These are phyloP conservation scores for Debaryomyces prosopidis DNA, from an alignment of 805 yeast species.

Conservation along the genomic window DNA sequence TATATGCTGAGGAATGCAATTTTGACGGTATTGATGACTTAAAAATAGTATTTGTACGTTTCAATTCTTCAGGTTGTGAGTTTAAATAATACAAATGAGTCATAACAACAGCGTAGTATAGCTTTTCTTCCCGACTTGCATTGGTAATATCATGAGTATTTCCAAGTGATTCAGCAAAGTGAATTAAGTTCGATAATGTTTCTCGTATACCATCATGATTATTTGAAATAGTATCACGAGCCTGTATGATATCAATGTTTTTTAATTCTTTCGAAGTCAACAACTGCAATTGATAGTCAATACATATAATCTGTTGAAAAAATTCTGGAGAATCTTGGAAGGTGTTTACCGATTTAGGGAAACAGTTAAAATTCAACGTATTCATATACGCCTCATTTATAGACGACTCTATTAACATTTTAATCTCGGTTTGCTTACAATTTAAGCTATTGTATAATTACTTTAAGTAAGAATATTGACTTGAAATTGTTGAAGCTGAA, in stretches of 20 bases:
- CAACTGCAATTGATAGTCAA: conserved; percentile 39
- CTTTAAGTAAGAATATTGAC: neutral
- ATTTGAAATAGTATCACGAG: neutral
- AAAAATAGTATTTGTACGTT: neutral
- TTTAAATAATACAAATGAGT: conserved; percentile 36
- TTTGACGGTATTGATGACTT: neutral
- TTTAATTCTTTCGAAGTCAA: neutral
- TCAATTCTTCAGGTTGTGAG: conserved; percentile 22
- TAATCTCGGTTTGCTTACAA: neutral
- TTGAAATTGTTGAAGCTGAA: neutral
- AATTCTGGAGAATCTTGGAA: conserved; percentile 34
- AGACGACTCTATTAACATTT: conserved; percentile 26
- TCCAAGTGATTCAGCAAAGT: conserved; percentile 24
- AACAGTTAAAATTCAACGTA: conserved; percentile 36
- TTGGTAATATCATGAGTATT: conserved; percentile 14
- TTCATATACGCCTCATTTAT: conserved; percentile 24
- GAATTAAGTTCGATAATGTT: conserved; percentile 25
- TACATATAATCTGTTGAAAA: conserved; percentile 33
- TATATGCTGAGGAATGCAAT: conserved; percentile 1
- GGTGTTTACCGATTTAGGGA: conserved; percentile 34
- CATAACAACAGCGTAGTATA: conserved; percentile 32
- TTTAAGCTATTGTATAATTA: neutral
- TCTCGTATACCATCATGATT: conserved; percentile 9
- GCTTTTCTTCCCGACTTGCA: conserved; percentile 27
- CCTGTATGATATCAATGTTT: neutral